Evolutionary conservation across 2,329 filamentous ascomycete genomes (phyloP), one percentile per base, ranked within the genome.

Genomic region (Pezicula rhizophila): DNA sequence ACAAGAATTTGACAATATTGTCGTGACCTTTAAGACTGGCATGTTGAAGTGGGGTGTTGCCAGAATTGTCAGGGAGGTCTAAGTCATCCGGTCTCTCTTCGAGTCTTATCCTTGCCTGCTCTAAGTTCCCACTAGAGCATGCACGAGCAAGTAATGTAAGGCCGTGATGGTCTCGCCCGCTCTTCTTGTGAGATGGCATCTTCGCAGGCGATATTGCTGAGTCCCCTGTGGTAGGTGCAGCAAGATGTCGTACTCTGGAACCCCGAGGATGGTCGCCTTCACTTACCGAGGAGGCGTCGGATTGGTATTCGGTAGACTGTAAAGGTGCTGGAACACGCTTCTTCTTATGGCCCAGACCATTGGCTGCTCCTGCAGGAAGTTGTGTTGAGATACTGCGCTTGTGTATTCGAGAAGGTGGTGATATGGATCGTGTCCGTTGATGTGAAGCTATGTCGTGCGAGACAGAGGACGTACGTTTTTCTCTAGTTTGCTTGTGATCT

Each of bases 11-110:
- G 35, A 97, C 93, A 49, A 97, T 91, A 47, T 93, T 81, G 28
- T 84, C 84, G 65, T 85, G 87, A 6, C 93, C 93, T 62, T 93
- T 86, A 50, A 99, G 76, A 28, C 91, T 84, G 31, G 93, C 92
- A 56, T 96, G 93, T 66, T 99, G 93, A 31, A 99, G 74, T 20
- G 93, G 93, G 1, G 92, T 95, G 61, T 97, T 97, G n/a, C 89
- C 89, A 12, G 93, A 93, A 64, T 96, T 95, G 63, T 99, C 93
- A 20, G 88, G 82, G 50, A 91, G 79, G 58, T 99, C 88, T 47
- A 97, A 68, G 66, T 97, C 90, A 53, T 95, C 88, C 0, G 89
- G 90, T 17, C 90, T 80, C 63, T 95, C 88, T 8, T 78, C 74
- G 28, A 90, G 77, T 25, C 40, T 12, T 54, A 87, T 80, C 58